Evolutionary conservation across 2,329 filamentous ascomycete species (phyloP).

Genomic region (Aspergillus bombycis): DNA sequence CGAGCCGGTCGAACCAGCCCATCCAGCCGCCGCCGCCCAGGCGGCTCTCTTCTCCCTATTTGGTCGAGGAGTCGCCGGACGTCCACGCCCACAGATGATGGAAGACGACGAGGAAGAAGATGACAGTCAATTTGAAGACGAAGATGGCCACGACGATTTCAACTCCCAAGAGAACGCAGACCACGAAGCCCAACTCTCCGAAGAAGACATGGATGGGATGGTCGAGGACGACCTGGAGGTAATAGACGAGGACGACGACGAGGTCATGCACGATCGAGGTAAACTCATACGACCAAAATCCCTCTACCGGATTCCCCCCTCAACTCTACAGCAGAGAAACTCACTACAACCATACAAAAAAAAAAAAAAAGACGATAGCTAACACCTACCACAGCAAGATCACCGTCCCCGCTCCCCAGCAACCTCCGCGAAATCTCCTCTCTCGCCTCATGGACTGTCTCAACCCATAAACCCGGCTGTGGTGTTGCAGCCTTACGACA

Average conservation of each 20-base stretch:
- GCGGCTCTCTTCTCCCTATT: constrained; percentile 28
- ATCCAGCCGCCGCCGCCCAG: constrained; percentile 25
- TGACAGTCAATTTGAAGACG: constrained; percentile 22
- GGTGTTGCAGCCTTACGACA: constrained; percentile 62
- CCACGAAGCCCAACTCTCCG: constrained; percentile 24
- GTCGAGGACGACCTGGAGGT: constrained; percentile 24
- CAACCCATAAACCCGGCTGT: constrained; percentile 64
- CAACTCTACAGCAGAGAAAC: no score
- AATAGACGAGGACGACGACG: constrained; percentile 35
- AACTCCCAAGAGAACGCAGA: constrained; percentile 5
- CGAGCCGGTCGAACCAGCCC: constrained; percentile 24
- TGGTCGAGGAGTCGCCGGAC: constrained; percentile 17
- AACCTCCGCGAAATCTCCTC: constrained; percentile 65
- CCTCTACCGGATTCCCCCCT: no score
- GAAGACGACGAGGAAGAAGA: constrained; percentile 23
- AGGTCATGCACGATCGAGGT: constrained; percentile 42
- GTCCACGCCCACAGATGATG: constrained; percentile 16
- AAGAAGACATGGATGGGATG: constrained; percentile 23
- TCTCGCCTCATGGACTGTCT: constrained; percentile 68
- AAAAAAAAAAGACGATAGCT: neutral
- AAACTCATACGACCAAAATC: neutral
- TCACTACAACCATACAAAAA: no score
- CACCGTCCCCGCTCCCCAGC: constrained; percentile 40
- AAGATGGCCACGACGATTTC: constrained; percentile 15
- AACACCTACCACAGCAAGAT: constrained; percentile 30